Base-by-base conservation (phyloP, 805 yeast genomes). In the Metschnikowia lochheadii region DNA sequence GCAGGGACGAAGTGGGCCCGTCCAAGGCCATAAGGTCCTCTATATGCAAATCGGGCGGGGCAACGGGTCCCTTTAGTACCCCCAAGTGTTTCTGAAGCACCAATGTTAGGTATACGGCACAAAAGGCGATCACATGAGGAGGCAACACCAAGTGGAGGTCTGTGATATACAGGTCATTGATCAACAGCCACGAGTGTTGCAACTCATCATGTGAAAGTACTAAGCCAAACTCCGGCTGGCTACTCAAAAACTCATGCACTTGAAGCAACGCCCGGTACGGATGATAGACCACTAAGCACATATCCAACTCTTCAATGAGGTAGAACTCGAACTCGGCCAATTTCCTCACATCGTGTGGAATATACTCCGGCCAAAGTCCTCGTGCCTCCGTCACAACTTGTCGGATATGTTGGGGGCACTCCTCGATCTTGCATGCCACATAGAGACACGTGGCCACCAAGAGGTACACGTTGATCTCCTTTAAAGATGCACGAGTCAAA, bases 311-410 rank as follows among this genome's bases (percentile, higher is more conserved):
- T 60, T 90, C 97, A 17, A 94, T 84, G 40, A 94, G 66, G 63
- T 92, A 94, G 64, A 94, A 94, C 68, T 94, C 99, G 68, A 95
- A 88, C 64, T 94, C 98, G 0, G 98, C 97, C 14, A 94, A 75
- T 61, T 88, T 89, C 29, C 96, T 85, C 15, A 90, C 81, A 64
- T 92, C 98, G 51, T 87, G 89, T 0, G 97, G 96, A 35, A 92
- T 85, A 60, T 84, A 89, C 61, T 91, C 97, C 0, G 98, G 97
- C 98, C 98, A 92, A 37, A 89, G 69, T 36, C 85, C 85, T 48
- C 96, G 71, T 1, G 97, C 94, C 63, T 92, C 98, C 17, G 83
- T 77, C 20, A 89, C 80, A 8, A 94, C 77, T 0, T 91, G 81
- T 49, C 97, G 71, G 8, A 94, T 89, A 63, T 94, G 97, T 62